Evolutionary conservation across 495 filamentous ascomycete genomes (phyloP), one percentile per base, ranked within the genome.

Genomic region (Penicillium salamii): DNA sequence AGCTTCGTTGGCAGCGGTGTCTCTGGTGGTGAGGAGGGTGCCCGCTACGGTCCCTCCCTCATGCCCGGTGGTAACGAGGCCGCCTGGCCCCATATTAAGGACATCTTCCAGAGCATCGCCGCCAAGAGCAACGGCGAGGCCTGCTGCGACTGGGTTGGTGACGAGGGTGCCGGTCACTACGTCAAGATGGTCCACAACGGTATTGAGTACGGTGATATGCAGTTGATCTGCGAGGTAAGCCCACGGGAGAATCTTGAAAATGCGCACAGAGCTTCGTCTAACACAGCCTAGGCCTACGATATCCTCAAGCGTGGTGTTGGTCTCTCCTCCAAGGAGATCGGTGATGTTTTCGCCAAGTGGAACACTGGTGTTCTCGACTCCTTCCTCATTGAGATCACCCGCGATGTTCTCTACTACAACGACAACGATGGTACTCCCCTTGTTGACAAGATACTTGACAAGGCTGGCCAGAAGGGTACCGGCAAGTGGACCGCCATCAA

Each of bases 141-240:
- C 35, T 98, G 93, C 83, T 98, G 93, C 69, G 91, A 98, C 74
- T 98, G 93, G 93, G 93, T 97, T 58, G 93, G 93, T 79, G 93
- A 98, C 78, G 91, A 96, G 69, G 93, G 93, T 80, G 86, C 93
- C 67, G 93, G 93, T 52, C 93, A 98, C 83, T 98, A 96, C 80
- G 91, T 98, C 78, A 98, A 98, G 87, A 98, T 98, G 95, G 93
- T 98, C 50, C 93, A 98, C 86, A 98, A 98, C 72, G 93, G 93
- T 82, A 98, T 98, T 65, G 93, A 98, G 77, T 98, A 98, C 68
- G 93, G 93, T 85, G 93, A 98, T 75, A 98, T 98, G 93, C 93
- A 98, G 81, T 78, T 98, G 68, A 98, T 98, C 72, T 95, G 88
- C 75, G 93, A 98, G 86, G 93, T 97, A 59, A 54, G 57, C 24